A percentile compares a stretch with the other conserved stretches of the same genome.
These are phyloP conservation scores for Phialophora expanda DNA, from an alignment of 2,329 filamentous ascomycete species.

Conservation along the genomic window DNA sequence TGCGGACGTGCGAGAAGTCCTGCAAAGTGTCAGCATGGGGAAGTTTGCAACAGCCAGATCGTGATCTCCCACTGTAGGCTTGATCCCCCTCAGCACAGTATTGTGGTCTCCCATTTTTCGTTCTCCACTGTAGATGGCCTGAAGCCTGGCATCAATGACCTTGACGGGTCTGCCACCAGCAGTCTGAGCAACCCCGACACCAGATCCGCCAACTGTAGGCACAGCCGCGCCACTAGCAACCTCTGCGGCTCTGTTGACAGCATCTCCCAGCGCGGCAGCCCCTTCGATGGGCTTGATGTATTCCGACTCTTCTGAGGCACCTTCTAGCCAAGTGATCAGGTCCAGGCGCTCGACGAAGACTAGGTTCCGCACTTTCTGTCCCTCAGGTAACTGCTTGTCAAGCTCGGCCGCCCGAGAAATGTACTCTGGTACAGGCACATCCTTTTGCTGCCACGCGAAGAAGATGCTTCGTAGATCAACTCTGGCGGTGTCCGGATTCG, in stretches of 20 bases:
- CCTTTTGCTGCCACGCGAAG: slow-evolving; percentile 94
- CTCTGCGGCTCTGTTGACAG: slow-evolving; percentile 54
- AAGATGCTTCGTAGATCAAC: slow-evolving; percentile 93
- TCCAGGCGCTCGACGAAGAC: slow-evolving; percentile 91
- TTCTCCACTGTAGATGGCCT: slow-evolving; percentile 90
- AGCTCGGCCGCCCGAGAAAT: slow-evolving; percentile 80
- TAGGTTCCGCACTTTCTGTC: slow-evolving; percentile 79
- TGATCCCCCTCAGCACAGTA: slow-evolving; percentile 81
- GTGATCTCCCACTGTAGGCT: slow-evolving; percentile 71
- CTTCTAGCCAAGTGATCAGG: slow-evolving; percentile 90
- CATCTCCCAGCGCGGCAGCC: slow-evolving; percentile 54
- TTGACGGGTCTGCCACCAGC: slow-evolving; percentile 60
- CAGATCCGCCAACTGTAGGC: slow-evolving; percentile 48
- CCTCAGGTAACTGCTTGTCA: slow-evolving; percentile 71
- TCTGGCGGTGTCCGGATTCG: slow-evolving; percentile 60
- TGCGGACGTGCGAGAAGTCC: slow-evolving; percentile 95
- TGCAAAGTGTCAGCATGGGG: slow-evolving; percentile 48
- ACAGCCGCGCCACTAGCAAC: slow-evolving; percentile 57
- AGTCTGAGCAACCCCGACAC: slow-evolving; percentile 47
- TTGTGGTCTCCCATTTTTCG: slow-evolving; percentile 92
- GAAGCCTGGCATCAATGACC: slow-evolving; percentile 78
- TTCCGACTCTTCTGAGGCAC: slow-evolving; percentile 86
- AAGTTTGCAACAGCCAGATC: slow-evolving; percentile 12
- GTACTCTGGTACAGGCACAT: slow-evolving; percentile 87
- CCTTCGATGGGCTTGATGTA: slow-evolving; percentile 85